Base-by-base conservation (phyloP, 1,139 yeast species). In the Sugiyamaella japonica region DNA sequence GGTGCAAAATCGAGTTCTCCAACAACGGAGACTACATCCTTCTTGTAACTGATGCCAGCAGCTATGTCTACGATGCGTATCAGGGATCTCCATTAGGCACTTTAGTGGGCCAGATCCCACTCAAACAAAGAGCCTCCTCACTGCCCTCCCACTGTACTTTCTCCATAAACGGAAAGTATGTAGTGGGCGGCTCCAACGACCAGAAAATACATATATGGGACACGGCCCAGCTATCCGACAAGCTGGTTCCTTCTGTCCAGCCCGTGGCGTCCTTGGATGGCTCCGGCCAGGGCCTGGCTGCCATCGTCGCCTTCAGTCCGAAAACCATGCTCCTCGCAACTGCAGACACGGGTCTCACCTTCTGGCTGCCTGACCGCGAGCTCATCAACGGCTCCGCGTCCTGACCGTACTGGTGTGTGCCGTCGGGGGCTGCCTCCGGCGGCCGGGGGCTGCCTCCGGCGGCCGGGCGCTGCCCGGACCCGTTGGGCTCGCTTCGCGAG, bases 161-260 rank as follows among this genome's bases (percentile, higher is more conserved):
- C 60, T 76, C 95, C 0, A 93, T 96, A 1, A 95, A 91, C 70
- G 97, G 96, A 2, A 76, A 82, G 57, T 86, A 73, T 66, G 85
- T 86, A 0, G 68, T 87, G 43, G 82, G 82, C 1, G 95, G 73
- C 7, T 75, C 84, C 6, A 83, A 85, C 36, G 81, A 81, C 53
- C 79, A 81, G 4, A 74, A 75, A 23, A 72, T 89, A 3, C 76
- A 79, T 37, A 63, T 87, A 1, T 93, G 89, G 84, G 89, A 87
- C 65, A 42, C 59, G 53, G 28, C 48, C 47, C 32, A 47, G 50
- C 23, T 64, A 57, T 20, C 56, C 83, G 50, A 70, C 73, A 12
- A 71, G 70, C 17, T 62, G 76, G 12, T 73, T 69, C 44, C 59
- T 69, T 50, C 58, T n/a, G 57, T 68, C 28, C 46, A 68, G 39